phyloP scores from a whole-genome alignment of 148 eudicot species.

The Persicaria tinctoria region DNA sequence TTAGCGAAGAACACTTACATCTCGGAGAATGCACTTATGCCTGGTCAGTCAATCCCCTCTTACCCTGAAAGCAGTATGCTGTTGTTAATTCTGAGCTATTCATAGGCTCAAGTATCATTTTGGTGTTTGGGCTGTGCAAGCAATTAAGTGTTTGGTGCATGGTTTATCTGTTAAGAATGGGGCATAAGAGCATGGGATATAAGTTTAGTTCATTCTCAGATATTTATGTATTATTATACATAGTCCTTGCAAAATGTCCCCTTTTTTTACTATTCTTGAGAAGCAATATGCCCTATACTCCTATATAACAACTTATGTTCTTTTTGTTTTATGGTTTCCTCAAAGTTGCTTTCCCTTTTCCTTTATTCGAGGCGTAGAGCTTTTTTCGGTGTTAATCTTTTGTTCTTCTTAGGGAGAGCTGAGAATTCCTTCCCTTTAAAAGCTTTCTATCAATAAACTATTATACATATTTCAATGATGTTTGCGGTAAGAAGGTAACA shows the following conservation, averaged over 20 bases:
- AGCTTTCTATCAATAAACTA: background rate
- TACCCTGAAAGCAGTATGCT: background rate
- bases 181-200: background rate
- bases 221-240: background rate
- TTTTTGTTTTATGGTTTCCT: background rate
- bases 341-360: background rate
- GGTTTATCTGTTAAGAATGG: background rate
- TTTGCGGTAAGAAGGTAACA: background rate
- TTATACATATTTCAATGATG: background rate
- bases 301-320: background rate
- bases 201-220: background rate
- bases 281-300: background rate
- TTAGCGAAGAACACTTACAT: too few species aligned
- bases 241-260: background rate
- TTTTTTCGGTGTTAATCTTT: background rate
- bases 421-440: background rate
- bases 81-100: too few species aligned
- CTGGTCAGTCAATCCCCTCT: constrained; percentile 45
- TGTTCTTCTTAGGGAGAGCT: background rate
- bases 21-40: constrained; percentile 93
- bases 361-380: background rate
- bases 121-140: too few species aligned
- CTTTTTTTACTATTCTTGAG: background rate
- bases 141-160: background rate
- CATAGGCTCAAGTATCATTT: too few species aligned